These are phyloP conservation scores for Aspergillus sp. DNA, from an alignment of 2,329 filamentous ascomycete species.

Conservation along the genomic window DNA sequence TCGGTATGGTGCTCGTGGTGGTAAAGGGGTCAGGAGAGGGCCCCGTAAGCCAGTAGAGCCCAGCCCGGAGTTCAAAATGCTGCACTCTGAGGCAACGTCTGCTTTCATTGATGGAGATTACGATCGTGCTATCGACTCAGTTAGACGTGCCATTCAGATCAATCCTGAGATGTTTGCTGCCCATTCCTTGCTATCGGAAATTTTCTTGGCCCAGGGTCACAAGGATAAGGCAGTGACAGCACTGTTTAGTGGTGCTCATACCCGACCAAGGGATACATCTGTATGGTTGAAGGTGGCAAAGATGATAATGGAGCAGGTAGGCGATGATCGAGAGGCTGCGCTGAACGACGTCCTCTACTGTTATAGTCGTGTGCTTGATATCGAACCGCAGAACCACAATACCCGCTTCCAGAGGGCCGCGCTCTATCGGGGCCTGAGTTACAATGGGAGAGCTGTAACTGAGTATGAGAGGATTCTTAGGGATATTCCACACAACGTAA, in stretches of 20 bases:
- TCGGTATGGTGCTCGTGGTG: slow-evolving; percentile 41
- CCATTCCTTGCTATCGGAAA: slow-evolving; percentile 61
- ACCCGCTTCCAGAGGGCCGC: slow-evolving; percentile 57
- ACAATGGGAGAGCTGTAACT: slow-evolving; percentile 47
- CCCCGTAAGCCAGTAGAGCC: slow-evolving; percentile 49
- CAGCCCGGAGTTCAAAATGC: slow-evolving; percentile 48
- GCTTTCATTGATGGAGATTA: slow-evolving; percentile 51
- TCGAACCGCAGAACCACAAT: slow-evolving; percentile 53
- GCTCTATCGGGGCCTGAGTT: slow-evolving; percentile 52
- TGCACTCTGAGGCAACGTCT: slow-evolving; percentile 49
- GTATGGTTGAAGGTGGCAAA: slow-evolving; percentile 60
- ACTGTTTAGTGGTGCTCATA: slow-evolving; percentile 59
- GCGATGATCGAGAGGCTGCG: slow-evolving; percentile 43
- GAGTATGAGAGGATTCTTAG: slow-evolving; percentile 58
- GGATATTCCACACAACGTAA: slow-evolving; percentile 54
- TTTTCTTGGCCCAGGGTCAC: slow-evolving; percentile 57
- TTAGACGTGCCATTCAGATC: slow-evolving; percentile 51
- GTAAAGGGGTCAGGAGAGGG: slow-evolving; percentile 48
- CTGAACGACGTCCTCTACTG: slow-evolving; percentile 54
- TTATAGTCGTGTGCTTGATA: slow-evolving; percentile 54
- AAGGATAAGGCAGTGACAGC: slow-evolving; percentile 57
- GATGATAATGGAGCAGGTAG: slow-evolving; percentile 51
- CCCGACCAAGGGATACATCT: slow-evolving; percentile 53
- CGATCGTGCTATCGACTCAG: slow-evolving; percentile 43
- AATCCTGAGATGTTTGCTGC: slow-evolving; percentile 65